Base-by-base conservation (phyloP, 768 basidiomycete species). In the Lactarius sp. region DNA sequence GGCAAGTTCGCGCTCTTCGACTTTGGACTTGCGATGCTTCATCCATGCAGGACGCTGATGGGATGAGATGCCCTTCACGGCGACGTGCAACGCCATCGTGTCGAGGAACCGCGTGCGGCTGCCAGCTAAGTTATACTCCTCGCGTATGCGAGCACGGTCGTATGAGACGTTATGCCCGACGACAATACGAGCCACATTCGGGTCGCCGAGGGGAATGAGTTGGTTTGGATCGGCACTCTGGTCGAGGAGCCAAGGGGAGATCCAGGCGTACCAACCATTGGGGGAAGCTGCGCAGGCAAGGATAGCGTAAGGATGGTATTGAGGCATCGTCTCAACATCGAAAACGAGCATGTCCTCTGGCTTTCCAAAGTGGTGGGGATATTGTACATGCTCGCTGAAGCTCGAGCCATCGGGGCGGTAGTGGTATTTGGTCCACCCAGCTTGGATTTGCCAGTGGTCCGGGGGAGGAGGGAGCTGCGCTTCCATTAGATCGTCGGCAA, bases 151-250 rank as follows among this genome's bases (percentile, higher is more conserved):
- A 16, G 84, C 87, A 18, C 95, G 84, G 73, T 99, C 97, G 73
- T 94, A 98, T 0, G 94, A 90, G 49, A 98, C 87, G 70, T 97
- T 97, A 74, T 99, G 97, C 3, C 97, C 96, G 36, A 98, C 86
- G 31, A 98, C 77, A 36, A 98, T 72, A 14, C 86, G 82, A 1
- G 87, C 78, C 0, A 73, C 66, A 12, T 72, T 64, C 10, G 83
- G 73, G 57, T 81, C 75, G 1, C 92, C 90, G 2, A 95, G 64
- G 0, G 93, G 86, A 56, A 95, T 85, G 58, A 96, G 78, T 36
- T 95, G 92, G 39, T 77, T 74, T 0, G 74, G 71, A 50, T 83
- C 77, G 9, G 79, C 77, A 55, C 86, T 78, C 68, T 83, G 79
- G 14, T 82, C 83, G 4, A 94, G 79, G 10, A 97, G 75, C 94